These are phyloP conservation scores for Opeltia flavorubescens DNA, from an alignment of 495 filamentous ascomycete genomes.

Conservation along the genomic window DNA sequence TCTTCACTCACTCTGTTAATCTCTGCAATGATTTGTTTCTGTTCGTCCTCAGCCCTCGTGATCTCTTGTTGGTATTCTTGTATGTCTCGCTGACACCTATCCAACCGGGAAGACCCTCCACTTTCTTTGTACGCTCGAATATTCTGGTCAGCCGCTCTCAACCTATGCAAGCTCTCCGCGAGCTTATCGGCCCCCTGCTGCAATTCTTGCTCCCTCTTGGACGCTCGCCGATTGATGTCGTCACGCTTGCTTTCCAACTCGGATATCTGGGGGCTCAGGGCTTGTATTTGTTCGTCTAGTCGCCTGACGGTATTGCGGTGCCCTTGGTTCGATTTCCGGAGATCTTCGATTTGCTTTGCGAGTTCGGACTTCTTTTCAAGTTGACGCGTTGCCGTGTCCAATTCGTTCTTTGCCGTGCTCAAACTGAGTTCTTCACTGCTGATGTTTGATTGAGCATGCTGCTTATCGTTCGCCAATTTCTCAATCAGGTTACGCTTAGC, in stretches of 20 bases:
- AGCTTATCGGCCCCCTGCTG: conserved; percentile 58
- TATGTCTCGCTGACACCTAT: conserved; percentile 53
- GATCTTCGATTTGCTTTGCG: conserved; percentile 52
- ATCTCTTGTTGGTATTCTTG: conserved; percentile 52
- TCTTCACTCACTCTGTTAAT: conserved; percentile 70
- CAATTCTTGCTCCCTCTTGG: conserved; percentile 57
- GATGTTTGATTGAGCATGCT: conserved; percentile 52
- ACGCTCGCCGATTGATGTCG: conserved; percentile 56
- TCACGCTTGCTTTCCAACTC: conserved; percentile 61
- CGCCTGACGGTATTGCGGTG: conserved; percentile 52
- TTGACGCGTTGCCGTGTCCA: conserved; percentile 54
- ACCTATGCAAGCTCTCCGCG: conserved; percentile 57
- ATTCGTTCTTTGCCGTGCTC: conserved; percentile 51
- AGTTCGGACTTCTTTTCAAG: conserved; percentile 65
- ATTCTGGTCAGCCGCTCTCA: conserved; percentile 56
- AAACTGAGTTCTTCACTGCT: conserved; percentile 56
- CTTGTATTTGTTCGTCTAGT: conserved; percentile 55
- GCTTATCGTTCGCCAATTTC: conserved; percentile 53
- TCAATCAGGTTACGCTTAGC: conserved; percentile 44
- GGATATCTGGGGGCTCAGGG: conserved; percentile 54
- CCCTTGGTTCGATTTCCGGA: conserved; percentile 48
- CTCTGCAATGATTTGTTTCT: conserved; percentile 45
- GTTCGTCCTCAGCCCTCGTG: conserved; percentile 48
- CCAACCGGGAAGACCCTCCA: conserved; percentile 60
- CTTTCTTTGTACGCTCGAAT: conserved; percentile 69